Evolutionary conservation across 208 protist genomes (phyloP).

Genomic region (Tritrichomonas musculus): DNA sequence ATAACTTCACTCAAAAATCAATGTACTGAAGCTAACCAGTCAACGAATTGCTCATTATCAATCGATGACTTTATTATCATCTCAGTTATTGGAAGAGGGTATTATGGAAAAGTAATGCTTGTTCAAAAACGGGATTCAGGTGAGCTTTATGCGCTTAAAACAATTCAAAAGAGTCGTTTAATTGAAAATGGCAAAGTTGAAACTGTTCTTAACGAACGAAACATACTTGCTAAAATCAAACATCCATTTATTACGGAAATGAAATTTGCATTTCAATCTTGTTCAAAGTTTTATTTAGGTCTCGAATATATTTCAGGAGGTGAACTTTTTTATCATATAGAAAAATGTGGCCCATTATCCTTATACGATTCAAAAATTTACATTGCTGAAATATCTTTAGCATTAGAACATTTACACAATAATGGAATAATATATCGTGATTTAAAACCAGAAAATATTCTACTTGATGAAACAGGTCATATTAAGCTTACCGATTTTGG

Average conservation of each 20-base stretch:
- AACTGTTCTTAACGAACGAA: conserved; percentile 51
- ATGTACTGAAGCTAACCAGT: no score
- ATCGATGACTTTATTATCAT: conserved; percentile 58
- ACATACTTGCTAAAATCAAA: conserved; percentile 52
- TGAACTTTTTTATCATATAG: conserved; percentile 66
- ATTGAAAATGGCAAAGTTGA: background rate
- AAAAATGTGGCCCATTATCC: conserved; percentile 46
- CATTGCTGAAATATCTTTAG: conserved; percentile 57
- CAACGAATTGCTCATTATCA: no score
- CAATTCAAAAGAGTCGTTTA: conserved; percentile 47
- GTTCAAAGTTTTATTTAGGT: conserved; percentile 58
- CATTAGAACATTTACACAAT: conserved; percentile 17
- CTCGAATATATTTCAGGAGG: conserved; percentile 60
- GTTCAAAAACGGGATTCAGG: conserved; percentile 51
- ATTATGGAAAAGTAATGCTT: conserved; percentile 58
- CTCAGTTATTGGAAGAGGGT: conserved; percentile 59
- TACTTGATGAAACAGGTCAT: background rate
- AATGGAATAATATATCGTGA: background rate
- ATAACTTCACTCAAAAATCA: no score
- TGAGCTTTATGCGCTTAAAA: conserved; percentile 62
- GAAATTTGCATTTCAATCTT: conserved; percentile 59
- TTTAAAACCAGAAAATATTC: background rate
- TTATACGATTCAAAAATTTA: conserved; percentile 52
- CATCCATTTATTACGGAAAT: conserved; percentile 60
- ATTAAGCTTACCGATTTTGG: conserved; percentile 3